phyloP scores from a whole-genome alignment of 306 rosid species.

The Alnus glutinosa region DNA sequence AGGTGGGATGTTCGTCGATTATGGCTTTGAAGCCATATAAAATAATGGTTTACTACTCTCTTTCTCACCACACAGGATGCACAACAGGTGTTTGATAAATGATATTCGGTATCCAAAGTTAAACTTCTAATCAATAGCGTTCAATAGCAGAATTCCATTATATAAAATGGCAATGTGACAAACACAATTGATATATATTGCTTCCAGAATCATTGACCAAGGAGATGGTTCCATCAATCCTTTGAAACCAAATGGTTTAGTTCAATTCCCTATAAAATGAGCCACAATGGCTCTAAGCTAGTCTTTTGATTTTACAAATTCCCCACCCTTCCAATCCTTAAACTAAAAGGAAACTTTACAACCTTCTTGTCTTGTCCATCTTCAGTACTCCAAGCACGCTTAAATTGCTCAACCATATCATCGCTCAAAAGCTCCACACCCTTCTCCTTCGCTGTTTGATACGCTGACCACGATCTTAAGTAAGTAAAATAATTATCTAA shows the following conservation, averaged over 20 bases:
- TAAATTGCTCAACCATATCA: conserved; percentile 43
- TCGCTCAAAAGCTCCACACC: conserved; percentile 68
- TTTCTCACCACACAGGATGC: too few relatives aligned
- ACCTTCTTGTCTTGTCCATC: conserved; percentile 33
- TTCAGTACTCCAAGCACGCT: conserved; percentile 53
- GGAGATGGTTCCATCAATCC: background rate
- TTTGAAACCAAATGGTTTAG: background rate
- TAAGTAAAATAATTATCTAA: conserved; percentile 50
- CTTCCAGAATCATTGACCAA: background rate
- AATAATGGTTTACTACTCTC: too few relatives aligned
- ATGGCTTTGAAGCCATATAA: too few relatives aligned
- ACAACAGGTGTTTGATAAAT: too few relatives aligned
- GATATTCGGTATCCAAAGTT: too few relatives aligned
- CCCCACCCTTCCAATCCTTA: conserved; percentile 73
- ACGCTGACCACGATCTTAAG: conserved; percentile 70
- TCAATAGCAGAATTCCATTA: background rate
- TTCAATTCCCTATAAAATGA: background rate
- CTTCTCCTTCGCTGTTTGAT: conserved; percentile 63
- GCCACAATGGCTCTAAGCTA: background rate
- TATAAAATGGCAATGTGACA: background rate
- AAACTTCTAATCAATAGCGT: background rate
- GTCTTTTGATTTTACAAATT: background rate
- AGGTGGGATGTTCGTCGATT: too few relatives aligned
- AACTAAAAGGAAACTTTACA: conserved; percentile 50
- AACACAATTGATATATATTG: background rate